Conservation (phyloP, 2,329 filamentous ascomycete genomes). For the Aspergillus candidus region DNA sequence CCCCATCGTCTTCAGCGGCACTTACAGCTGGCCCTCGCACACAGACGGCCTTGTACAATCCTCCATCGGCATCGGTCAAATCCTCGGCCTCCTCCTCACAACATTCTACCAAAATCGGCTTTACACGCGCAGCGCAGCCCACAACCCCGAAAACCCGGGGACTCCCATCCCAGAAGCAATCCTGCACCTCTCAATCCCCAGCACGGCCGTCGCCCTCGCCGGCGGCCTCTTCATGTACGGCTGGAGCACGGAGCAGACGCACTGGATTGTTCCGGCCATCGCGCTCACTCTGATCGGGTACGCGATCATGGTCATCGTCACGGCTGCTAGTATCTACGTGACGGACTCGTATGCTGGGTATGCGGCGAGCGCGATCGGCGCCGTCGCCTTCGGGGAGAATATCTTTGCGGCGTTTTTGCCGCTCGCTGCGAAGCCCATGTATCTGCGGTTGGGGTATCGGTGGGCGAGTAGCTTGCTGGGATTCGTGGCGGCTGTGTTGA, state of each 20-base stretch:
- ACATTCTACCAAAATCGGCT: slow-evolving; percentile 19
- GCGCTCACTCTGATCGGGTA: slow-evolving; percentile 34
- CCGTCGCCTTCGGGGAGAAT: slow-evolving; percentile 42
- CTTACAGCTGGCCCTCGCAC: slow-evolving; percentile 20
- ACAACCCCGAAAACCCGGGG: slow-evolving; percentile 36
- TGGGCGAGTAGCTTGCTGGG: slow-evolving; percentile 39
- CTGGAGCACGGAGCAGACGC: slow-evolving; percentile 24
- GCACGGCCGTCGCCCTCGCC: slow-evolving; percentile 26
- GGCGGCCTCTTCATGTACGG: slow-evolving; percentile 32
- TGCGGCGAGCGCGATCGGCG: slow-evolving; percentile 42
- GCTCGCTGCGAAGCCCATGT: slow-evolving; percentile 34
- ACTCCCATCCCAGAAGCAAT: slow-evolving; percentile 39
- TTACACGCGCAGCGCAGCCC: slow-evolving; percentile 21
- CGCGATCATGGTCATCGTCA: slow-evolving; percentile 38
- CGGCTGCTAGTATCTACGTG: slow-evolving; percentile 45
- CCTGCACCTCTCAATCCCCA: slow-evolving; percentile 36
- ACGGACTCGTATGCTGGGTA: slow-evolving; percentile 43
- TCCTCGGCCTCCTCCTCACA: slow-evolving; percentile 33
- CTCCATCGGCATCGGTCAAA: slow-evolving; percentile 37
- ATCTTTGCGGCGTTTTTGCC: slow-evolving; percentile 40
- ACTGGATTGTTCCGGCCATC: slow-evolving; percentile 29
- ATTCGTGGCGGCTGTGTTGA: slow-evolving; percentile 32
- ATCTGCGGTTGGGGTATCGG: slow-evolving; percentile 30
- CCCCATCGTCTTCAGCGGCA: slow-evolving; percentile 34
- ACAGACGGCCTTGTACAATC: slow-evolving; percentile 36